A percentile compares a stretch with the other conserved stretches of the same genome.
These are phyloP conservation scores for Chalciporus piperatus DNA, from an alignment of 768 basidiomycete genomes.

Conservation along the genomic window DNA sequence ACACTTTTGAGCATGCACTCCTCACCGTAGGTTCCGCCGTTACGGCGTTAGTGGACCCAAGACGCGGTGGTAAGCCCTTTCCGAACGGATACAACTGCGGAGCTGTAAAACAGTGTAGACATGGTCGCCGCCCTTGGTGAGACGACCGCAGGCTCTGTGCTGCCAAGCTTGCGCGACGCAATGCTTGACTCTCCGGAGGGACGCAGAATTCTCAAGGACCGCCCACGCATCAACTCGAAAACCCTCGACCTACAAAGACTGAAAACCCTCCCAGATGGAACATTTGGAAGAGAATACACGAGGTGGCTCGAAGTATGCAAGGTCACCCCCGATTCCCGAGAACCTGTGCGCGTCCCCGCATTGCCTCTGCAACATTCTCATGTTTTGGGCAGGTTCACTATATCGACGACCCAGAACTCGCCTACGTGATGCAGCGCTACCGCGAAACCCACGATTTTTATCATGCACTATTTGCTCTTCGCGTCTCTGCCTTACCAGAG, in stretches of 20 bases:
- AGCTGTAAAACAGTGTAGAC: slow-evolving; percentile 47
- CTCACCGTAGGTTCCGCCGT: slow-evolving; percentile 84
- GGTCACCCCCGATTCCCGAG: slow-evolving; percentile 91
- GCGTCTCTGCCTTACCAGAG: slow-evolving; percentile 88
- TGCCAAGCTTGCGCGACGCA: slow-evolving; percentile 69
- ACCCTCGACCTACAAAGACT: slow-evolving; percentile 74
- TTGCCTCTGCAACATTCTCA: slow-evolving; percentile 1
- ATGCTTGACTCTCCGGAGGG: slow-evolving; percentile 85
- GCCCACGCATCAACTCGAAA: slow-evolving; percentile 75
- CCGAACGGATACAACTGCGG: neutral
- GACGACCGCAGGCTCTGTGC: slow-evolving; percentile 78
- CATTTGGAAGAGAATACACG: slow-evolving; percentile 82
- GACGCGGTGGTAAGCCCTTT: slow-evolving; percentile 68
- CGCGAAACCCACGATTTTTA: slow-evolving; percentile 98
- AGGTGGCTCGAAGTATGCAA: slow-evolving; percentile 88
- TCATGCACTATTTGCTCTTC: slow-evolving; percentile 86
- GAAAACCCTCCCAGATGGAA: slow-evolving; percentile 66
- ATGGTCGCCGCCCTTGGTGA: slow-evolving; percentile 95
- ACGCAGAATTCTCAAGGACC: slow-evolving; percentile 74
- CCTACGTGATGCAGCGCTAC: slow-evolving; percentile 97
- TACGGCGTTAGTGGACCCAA: slow-evolving; percentile 77
- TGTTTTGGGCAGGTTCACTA: slow-evolving; percentile 72
- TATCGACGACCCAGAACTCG: slow-evolving; percentile 90
- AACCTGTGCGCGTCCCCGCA: slow-evolving; percentile 58
- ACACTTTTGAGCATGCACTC: slow-evolving; percentile 78